Evolutionary conservation across 225 moss, liverwort and hornwort genomes (phyloP), one percentile per base, ranked within the genome.

Genomic region (Anthoceros angustus): DNA sequence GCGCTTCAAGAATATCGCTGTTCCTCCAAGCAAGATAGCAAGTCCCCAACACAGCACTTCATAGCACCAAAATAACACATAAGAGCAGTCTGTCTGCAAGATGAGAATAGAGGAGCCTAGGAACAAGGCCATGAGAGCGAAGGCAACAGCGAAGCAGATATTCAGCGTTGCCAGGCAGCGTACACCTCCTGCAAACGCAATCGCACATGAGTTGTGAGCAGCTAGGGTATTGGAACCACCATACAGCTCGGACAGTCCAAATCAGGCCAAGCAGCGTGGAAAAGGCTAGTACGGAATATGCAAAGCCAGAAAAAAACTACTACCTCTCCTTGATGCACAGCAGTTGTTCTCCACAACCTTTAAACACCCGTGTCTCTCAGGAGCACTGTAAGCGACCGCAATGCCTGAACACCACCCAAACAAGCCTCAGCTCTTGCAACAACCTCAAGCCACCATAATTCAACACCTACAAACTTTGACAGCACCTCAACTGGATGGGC

Each of bases 31-130:
- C 25, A 92, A 75, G 18, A 79, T 16, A 21, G 83, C 72, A 25
- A 85, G 75, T 9, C 92, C 85, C 98, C 92, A 89, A 77, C 92
- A 87, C 6, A 87, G 74, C 7, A 84, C 74, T 76, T 98, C 86
- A 69, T 98, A 98, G 72, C 92, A 92, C 98, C 98, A 98, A 77
- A 98, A 98, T 18, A 98, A 83, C 60, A 86, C 84, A 69, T 88
- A 68, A 9, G 89, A 84, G 68, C 98, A 98, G 40, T 89, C 78
- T 10, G 98, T 98, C 63, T 86, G 82, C 10, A 98, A 74, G 3
- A 79, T 80, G 62, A 92, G 71, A 62, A 83, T 80, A 74, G 75
- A 82, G 70, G 86, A 89, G 76, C 98, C 98, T 66, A 92, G 72
- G 71, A 89, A 87, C 49, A 87, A 64, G 45, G 92, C 87, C 64